A percentile compares a stretch with the other conserved stretches of the same genome.
Evolutionary conservation across 2,329 filamentous ascomycete genomes (phyloP).

Genomic region (Botrytis paeoniae): DNA sequence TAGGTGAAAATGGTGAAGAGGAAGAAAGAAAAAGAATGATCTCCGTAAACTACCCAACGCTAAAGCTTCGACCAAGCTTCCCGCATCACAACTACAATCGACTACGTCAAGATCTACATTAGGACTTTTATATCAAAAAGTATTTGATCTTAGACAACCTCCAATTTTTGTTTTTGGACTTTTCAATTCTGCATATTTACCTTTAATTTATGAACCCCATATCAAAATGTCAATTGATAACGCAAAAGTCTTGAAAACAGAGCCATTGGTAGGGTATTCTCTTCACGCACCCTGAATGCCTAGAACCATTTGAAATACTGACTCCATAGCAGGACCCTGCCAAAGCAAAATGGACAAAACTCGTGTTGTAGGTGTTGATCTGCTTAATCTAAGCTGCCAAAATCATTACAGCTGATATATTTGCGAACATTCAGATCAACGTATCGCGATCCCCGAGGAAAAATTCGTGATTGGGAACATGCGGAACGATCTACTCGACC

Average conservation of each 20-base stretch:
- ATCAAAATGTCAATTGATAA: slow-evolving; percentile 12
- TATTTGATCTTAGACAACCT: neutral
- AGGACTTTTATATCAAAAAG: slow-evolving; percentile 10
- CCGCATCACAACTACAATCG: neutral
- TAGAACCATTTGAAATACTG: neutral
- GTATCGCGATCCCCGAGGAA: slow-evolving; percentile 62
- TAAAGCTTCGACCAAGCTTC: slow-evolving; percentile 5
- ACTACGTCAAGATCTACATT: slow-evolving; percentile 13
- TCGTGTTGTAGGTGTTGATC: slow-evolving; percentile 49
- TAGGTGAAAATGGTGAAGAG: slow-evolving; percentile 2
- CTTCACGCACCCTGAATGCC: too few relatives aligned
- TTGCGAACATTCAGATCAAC: slow-evolving; percentile 46
- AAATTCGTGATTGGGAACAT: slow-evolving; percentile 65
- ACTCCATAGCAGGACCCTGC: slow-evolving; percentile 24
- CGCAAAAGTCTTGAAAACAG: slow-evolving; percentile 14
- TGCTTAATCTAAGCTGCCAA: neutral
- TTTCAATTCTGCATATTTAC: neutral
- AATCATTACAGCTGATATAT: neutral
- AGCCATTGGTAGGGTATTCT: slow-evolving; percentile 11
- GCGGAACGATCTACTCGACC: slow-evolving; percentile 69
- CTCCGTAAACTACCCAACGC: neutral
- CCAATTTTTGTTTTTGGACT: neutral
- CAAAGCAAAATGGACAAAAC: slow-evolving; percentile 59
- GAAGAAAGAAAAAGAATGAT: neutral
- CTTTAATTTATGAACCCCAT: neutral